Base-by-base conservation (phyloP, 192 early-diverging fungal genomes). In the Entophlyctis luteolus region DNA sequence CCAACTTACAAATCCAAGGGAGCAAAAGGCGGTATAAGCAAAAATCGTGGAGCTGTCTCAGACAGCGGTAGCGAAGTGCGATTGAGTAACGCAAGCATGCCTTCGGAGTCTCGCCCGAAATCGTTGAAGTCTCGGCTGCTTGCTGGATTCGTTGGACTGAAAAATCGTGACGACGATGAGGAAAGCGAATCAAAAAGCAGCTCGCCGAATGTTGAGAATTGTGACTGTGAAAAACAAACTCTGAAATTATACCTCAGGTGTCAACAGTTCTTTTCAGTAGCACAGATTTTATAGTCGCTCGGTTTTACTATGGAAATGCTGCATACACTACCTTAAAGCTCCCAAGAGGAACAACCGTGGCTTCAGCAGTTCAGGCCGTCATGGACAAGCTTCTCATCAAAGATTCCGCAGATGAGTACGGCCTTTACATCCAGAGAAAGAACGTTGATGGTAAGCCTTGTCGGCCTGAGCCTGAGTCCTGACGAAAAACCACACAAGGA, bases 241-340 rank as follows among this genome's bases (percentile, higher is more conserved):
- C n/a, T n/a, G n/a, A n/a, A n/a, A n/a, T n/a, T n/a, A n/a, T n/a
- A n/a, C n/a, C 49, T 45, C 12, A 10, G 42, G 42, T n/a, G 42
- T 10, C 42, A 45, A n/a, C 42, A 14, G 42, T n/a, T 45, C 12
- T n/a, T 45, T 10, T n/a, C n/a, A n/a, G 12, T 45, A n/a, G 42
- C 5, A 28, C 22, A 16, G 49, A 52, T 20, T 52, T 0, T 33
- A 67, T 73, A 55, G 32, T 79, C 34, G 60, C 72, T 2, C 69
- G 79, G 1, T 59, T 81, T 31, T 76, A 81, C 50, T 81, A 77
- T 65, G 79, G 71, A 6, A 79, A 81, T 52, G 67, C 79, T 31
- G 79, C 79, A 6, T 81, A 79, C 59, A 79, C 59, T 1, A 74
- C 69, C 38, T 23, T 79, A 6, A 39, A 54, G 14, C 49, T 81